Conservation (phyloP, 345 rosid genomes). For the Boechera stricta region DNA sequence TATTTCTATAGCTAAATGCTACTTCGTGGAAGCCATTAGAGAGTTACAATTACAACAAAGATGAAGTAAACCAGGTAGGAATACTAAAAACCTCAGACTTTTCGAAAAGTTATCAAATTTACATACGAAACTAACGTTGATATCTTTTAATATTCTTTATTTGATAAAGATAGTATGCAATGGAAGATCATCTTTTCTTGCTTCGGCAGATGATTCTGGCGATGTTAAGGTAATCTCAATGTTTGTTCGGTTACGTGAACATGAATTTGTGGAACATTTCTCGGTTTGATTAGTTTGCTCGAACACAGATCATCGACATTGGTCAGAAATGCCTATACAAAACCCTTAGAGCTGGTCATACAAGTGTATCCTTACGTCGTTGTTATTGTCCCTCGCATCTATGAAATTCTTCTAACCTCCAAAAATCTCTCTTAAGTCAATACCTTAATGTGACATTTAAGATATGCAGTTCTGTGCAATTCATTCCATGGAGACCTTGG, state of each 20-base stretch:
- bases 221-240: conserved; percentile 69
- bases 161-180: conserved; percentile 53
- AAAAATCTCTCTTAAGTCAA: background rate
- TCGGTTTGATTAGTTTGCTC: conserved; percentile 15
- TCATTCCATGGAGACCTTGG: conserved; percentile 97
- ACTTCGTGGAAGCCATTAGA: conserved; percentile 65
- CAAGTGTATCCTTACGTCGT: conserved; percentile 73
- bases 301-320: conserved; percentile 77
- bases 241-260: background rate
- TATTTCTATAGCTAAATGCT: conserved; percentile 44
- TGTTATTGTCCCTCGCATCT: background rate
- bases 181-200: conserved; percentile 75
- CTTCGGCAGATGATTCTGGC: conserved; percentile 84
- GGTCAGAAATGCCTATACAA: conserved; percentile 72
- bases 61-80: conserved; percentile 86
- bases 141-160: background rate
- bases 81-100: background rate
- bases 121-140: background rate
- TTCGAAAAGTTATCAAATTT: background rate
- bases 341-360: conserved; percentile 84
- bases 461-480: conserved; percentile 92
- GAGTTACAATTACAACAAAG: conserved; percentile 74
- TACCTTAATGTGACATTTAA: conserved; percentile 51
- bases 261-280: background rate
- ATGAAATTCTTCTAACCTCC: background rate